phyloP scores from a whole-genome alignment of 1,284 basidiomycete species.

The Malassezia furfur region DNA sequence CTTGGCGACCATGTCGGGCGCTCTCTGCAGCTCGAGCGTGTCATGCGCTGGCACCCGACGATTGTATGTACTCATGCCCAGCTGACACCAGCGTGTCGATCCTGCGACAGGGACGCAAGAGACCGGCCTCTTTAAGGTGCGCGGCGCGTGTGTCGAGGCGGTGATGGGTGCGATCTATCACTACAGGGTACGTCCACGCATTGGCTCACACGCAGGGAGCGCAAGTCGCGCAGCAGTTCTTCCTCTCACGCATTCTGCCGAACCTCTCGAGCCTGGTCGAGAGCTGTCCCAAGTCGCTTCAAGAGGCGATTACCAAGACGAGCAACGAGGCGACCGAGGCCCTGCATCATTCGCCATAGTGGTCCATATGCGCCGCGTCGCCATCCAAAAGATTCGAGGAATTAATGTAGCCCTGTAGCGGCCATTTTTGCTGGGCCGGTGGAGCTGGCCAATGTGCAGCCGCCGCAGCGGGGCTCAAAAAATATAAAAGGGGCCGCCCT shows the following conservation, averaged over 20 bases:
- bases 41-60: slow-evolving; percentile 47
- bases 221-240: slow-evolving; percentile 20
- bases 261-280: slow-evolving; percentile 3
- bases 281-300: background rate
- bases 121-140: slow-evolving; percentile 44
- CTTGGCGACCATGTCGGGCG: slow-evolving; percentile 39
- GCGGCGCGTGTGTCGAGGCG: slow-evolving; percentile 44
- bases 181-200: slow-evolving; percentile 19
- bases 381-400: background rate
- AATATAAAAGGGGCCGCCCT: slow-evolving; percentile 10
- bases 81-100: background rate
- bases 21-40: slow-evolving; percentile 35
- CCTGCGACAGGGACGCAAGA: slow-evolving; percentile 16
- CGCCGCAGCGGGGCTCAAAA: slow-evolving; percentile 9
- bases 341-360: slow-evolving; percentile 13
- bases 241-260: slow-evolving; percentile 17
- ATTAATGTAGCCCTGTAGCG: slow-evolving; percentile 4
- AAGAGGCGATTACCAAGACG: background rate
- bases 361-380: background rate
- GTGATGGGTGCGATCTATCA: slow-evolving; percentile 47
- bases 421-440: background rate
- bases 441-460: background rate
- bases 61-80: slow-evolving; percentile 6
- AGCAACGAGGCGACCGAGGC: slow-evolving; percentile 12
- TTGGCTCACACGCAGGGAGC: slow-evolving; percentile 14